These are phyloP conservation scores for Citrus inodora DNA, from an alignment of 345 rosid genomes.

Conservation along the genomic window DNA sequence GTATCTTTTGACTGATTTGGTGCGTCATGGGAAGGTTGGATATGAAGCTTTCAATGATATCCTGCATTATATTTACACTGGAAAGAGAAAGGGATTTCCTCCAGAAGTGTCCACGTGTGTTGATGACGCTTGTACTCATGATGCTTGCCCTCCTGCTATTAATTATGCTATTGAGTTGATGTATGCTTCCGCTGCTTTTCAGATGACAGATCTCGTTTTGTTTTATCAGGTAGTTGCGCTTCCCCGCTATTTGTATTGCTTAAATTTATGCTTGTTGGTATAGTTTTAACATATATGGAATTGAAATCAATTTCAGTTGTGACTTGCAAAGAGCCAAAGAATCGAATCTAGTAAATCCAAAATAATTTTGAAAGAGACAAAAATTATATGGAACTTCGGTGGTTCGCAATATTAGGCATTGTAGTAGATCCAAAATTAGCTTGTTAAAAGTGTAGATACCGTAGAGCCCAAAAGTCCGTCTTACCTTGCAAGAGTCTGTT, in stretches of 20 bases:
- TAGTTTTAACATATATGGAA: too few relatives aligned
- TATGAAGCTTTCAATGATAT: constrained; percentile 31
- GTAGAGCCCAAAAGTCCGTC: too few relatives aligned
- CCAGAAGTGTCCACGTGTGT: constrained; percentile 41
- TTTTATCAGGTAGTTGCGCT: constrained; percentile 31
- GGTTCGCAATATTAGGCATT: background rate
- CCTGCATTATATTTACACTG: constrained; percentile 25
- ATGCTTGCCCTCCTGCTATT: constrained; percentile 42
- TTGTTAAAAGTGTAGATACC: too few relatives aligned
- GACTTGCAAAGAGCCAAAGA: too few relatives aligned
- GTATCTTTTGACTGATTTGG: constrained; percentile 25
- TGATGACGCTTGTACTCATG: constrained; percentile 31
- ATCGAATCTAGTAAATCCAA: too few relatives aligned
- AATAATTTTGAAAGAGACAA: too few relatives aligned
- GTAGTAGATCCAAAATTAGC: background rate
- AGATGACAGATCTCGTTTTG: constrained; percentile 30
- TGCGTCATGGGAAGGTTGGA: constrained; percentile 30
- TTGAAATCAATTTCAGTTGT: too few relatives aligned
- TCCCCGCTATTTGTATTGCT: too few relatives aligned
- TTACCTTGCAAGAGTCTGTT: too few relatives aligned
- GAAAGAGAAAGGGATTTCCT: constrained; percentile 27
- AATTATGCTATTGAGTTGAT: constrained; percentile 37
- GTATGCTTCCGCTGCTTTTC: constrained; percentile 34
- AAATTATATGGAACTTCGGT: too few relatives aligned
- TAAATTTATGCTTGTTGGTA: too few relatives aligned